These are phyloP conservation scores for Rhodotorula glutinis DNA, from an alignment of 1,284 basidiomycete genomes.

Conservation along the genomic window DNA sequence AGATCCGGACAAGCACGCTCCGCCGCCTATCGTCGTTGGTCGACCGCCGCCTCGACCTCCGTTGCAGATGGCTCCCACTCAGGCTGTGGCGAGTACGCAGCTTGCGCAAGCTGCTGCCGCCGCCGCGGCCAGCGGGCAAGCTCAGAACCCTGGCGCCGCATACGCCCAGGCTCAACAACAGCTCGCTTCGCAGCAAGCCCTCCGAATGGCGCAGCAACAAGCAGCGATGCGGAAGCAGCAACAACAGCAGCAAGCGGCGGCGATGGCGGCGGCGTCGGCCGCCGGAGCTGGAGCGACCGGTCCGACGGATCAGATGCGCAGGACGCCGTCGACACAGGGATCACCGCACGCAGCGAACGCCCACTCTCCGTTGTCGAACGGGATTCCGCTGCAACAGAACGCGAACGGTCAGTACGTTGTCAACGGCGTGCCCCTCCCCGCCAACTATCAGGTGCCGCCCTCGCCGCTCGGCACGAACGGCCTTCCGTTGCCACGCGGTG, in stretches of 20 bases:
- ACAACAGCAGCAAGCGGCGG: background rate
- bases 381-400: constrained; percentile 8
- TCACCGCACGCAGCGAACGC: constrained; percentile 13
- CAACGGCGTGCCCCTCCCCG: background rate
- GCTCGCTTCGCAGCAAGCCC: constrained; percentile 17
- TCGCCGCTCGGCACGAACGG: constrained; percentile 20
- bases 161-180: constrained; percentile 29
- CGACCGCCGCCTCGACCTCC: constrained; percentile 33
- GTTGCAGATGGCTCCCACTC: constrained; percentile 22
- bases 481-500: constrained; percentile 5
- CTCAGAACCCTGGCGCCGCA: constrained; percentile 7
- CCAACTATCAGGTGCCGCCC: background rate
- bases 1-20: constrained; percentile 37
- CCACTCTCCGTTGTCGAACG: constrained; percentile 11
- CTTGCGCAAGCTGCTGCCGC: background rate
- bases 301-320: constrained; percentile 17
- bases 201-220: constrained; percentile 17
- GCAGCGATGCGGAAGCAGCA: constrained; percentile 16
- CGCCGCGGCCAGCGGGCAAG: background rate
- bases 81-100: background rate
- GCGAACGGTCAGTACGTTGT: constrained; percentile 6
- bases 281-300: background rate
- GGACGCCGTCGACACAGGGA: constrained; percentile 13
- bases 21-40: constrained; percentile 36
- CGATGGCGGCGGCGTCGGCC: constrained; percentile 4